These are phyloP conservation scores for Entophlyctis luteolus DNA, from an alignment of 192 early-diverging fungal species.

Conservation along the genomic window DNA sequence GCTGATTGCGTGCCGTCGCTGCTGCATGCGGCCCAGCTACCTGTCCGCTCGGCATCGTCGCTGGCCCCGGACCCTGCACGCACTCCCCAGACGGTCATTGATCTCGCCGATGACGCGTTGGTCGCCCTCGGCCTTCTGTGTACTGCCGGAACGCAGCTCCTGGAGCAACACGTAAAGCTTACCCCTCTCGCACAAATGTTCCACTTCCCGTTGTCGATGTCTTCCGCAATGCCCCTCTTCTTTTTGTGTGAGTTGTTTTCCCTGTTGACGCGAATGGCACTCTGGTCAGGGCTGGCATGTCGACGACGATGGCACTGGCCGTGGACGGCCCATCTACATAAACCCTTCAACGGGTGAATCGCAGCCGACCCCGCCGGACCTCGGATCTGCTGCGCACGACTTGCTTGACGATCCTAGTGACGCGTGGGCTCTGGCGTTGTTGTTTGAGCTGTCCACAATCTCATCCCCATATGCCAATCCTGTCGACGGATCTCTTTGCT, in stretches of 20 bases:
- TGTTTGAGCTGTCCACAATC: constrained; percentile 30
- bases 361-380: constrained; percentile 21
- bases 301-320: constrained; percentile 28
- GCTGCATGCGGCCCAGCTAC: constrained; percentile 27
- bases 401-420: neutral
- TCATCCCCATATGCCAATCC: constrained; percentile 26
- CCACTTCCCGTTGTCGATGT: neutral
- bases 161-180: neutral
- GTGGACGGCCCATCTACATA: constrained; percentile 21
- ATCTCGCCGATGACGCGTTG: constrained; percentile 26
- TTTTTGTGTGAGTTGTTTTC: too few relatives aligned
- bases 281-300: constrained; percentile 23
- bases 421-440: constrained; percentile 18
- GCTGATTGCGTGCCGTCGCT: constrained; percentile 24
- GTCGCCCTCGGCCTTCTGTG: constrained; percentile 15
- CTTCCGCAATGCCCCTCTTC: too few relatives aligned
- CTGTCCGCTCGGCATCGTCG: neutral
- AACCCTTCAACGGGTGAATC: constrained; percentile 24
- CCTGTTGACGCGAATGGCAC: too few relatives aligned
- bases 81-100: constrained; percentile 16
- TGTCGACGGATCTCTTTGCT: constrained; percentile 19
- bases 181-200: neutral
- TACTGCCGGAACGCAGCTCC: neutral
- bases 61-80: constrained; percentile 15
- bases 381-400: neutral